Base-by-base conservation (phyloP, 2,329 filamentous ascomycete species). In the Ophidiomyces ophidiicola region DNA sequence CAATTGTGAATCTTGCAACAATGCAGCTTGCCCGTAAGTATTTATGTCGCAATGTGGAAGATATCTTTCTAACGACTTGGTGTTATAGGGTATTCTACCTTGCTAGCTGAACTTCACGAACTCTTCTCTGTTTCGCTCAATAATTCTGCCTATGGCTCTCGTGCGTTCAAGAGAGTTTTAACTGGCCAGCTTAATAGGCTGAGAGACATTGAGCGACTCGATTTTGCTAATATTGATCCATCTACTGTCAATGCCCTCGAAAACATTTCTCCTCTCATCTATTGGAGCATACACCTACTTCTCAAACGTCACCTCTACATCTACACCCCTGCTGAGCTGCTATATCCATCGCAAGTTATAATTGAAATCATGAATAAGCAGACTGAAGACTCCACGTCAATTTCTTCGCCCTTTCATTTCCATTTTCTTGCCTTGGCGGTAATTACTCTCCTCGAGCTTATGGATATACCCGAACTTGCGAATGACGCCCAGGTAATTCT, bases 291-390 rank as follows among this genome's bases (percentile, higher is more conserved):
- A 7, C 57, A 59, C 10, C 48, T 64, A 6, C 50, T 64, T 26
- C 57, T 64, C 37, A 64, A 63, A 42, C 60, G 62, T 15, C 61
- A 63, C 41, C 54, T 64, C 26, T 63, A 56, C 36, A 52, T 62
- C 18, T 62, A 59, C 38, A 60, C 57, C 20, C 60, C 62, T 0
- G 60, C 59, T 32, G 62, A 64, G 29, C 57, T 64, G 11, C 54
- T 64, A 17, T 59, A 60, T 41, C 55, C 56, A 25, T 60, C 60
- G 1, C 53, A 60, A 42, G 59, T 61, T 30, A 48, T 63, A 6
- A 49, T 63, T 40, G 59, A 62, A 32, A 57, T 63, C 44, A 45
- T 64, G 41, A 53, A 59, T 48, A 62, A 58, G 36, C 47, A 54
- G 32, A 52, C 50, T 6, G 38, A 53, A 17, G 20, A 30, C 11